Evolutionary conservation across 23 red algal species (phyloP).

Genomic region (Gracilaria gracilis): DNA sequence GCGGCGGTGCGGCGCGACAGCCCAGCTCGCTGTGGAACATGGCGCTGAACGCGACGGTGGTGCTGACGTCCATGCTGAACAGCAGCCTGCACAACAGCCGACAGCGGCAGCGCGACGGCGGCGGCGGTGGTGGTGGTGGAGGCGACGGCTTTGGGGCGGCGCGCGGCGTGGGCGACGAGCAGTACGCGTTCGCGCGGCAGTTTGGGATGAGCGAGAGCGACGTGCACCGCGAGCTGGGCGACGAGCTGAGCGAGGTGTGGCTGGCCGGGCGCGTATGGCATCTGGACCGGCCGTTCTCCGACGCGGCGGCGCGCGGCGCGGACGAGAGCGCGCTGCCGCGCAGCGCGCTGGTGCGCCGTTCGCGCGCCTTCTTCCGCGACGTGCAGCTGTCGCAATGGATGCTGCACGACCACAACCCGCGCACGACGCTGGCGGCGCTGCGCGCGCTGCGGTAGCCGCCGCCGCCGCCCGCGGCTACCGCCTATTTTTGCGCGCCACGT

Average conservation of each 20-base stretch:
- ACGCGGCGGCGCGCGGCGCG: slow-evolving; percentile 1
- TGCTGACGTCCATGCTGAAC: slow-evolving; percentile 36
- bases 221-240: slow-evolving; percentile 34
- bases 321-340: not conserved
- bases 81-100: not conserved
- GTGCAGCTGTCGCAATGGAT: slow-evolving; percentile 61
- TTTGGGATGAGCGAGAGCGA: slow-evolving; percentile 51
- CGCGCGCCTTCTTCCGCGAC: slow-evolving; percentile 38
- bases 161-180: slow-evolving; percentile 2
- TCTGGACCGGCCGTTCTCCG: slow-evolving; percentile 54
- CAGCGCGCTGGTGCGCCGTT: slow-evolving; percentile 17
- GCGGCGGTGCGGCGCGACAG: not conserved
- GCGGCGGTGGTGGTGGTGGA: not conserved
- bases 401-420: slow-evolving; percentile 64
- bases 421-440: slow-evolving; percentile 32
- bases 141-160: too few relatives aligned
- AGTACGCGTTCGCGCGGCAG: slow-evolving; percentile 49
- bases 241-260: slow-evolving; percentile 39
- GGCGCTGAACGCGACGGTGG: slow-evolving; percentile 54
- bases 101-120: not conserved
- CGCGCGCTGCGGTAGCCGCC: not conserved
- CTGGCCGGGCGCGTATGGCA: slow-evolving; percentile 64
- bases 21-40: slow-evolving; percentile 60
- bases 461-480: too few relatives aligned
- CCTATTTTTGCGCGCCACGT: too few relatives aligned